phyloP scores from a whole-genome alignment of 768 basidiomycete species.

The Mycena rebaudengoi region DNA sequence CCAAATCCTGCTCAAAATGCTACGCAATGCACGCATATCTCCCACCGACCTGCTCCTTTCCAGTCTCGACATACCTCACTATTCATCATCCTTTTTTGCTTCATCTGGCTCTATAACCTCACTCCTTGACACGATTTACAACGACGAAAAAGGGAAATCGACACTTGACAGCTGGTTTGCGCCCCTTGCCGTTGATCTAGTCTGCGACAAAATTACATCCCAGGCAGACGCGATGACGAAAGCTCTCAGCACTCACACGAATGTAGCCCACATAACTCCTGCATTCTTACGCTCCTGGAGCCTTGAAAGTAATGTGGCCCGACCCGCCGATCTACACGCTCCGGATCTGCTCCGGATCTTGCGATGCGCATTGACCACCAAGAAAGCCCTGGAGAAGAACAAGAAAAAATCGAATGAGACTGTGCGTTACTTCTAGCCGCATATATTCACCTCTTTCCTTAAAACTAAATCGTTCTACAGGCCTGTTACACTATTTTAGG shows the following conservation, averaged over 20 bases:
- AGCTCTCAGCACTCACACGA: background rate
- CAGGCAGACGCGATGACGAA: background rate
- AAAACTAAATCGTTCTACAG: background rate
- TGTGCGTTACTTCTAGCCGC: background rate
- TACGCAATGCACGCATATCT: too few species aligned
- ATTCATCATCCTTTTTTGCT: too few species aligned
- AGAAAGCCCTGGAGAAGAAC: background rate
- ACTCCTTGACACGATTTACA: too few species aligned
- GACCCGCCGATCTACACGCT: background rate
- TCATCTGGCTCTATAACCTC: too few species aligned
- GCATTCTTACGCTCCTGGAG: background rate
- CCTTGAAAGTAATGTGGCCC: background rate
- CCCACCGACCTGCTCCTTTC: too few species aligned
- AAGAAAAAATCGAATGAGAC: conserved; percentile 5
- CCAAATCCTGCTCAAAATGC: too few species aligned
- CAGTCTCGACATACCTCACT: too few species aligned
- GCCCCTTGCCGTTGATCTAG: too few species aligned
- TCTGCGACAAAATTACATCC: too few species aligned
- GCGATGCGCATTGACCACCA: background rate
- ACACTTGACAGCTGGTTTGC: too few species aligned
- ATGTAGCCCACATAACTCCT: background rate
- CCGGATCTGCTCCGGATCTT: background rate
- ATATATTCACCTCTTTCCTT: background rate
- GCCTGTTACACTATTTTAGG: background rate
- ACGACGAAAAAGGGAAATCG: too few species aligned